Evolutionary conservation across 2,329 filamentous ascomycete species (phyloP), one percentile per base, ranked within the genome.

Genomic region (Ustilaginoidea virens): DNA sequence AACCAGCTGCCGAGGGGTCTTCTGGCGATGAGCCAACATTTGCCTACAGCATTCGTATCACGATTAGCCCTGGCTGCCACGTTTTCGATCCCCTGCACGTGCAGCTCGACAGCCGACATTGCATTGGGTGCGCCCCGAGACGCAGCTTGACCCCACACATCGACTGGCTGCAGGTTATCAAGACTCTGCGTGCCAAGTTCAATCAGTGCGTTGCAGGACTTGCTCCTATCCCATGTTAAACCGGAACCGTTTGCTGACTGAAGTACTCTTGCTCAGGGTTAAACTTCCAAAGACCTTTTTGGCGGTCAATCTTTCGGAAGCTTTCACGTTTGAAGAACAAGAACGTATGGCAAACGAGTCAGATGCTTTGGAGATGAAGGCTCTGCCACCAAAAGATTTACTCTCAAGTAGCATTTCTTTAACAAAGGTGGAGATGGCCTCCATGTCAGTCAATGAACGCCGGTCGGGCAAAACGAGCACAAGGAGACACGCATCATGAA

Each of bases 141-240:
- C 69, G 90, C 36, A 92, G 82, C 47, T 59, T 98, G 44, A 96
- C 87, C 3, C 71, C 81, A 3, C 92, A 98, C 55, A 74, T 75
- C 21, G 82, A 98, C 52, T 98, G 90, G 87, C 87, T 92, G 55
- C 73, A 87, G 44, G 81, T 98, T n/a, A 81, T 98, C 40, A 86
- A 93, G 56, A 96, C 86, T 2, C 60, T 98, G 38, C 74, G 86
- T 39, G 87, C 81, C 28, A 96, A 93, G 46, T 96, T 98, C 48
- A 81, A 93, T 47, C 85, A 85, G 80, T 87, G 66, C 59, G 78
- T 63, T 33, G 27, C 16, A 17, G 10, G 2, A 6, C 21, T 20
- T 17, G 22, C 17, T 21, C 21, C 26, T 21, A 15, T 33, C 39
- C 15, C 41, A 33, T 35, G 36, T 33, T 15, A n/a, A n/a, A n/a